Conservation (phyloP, 179 eudicot species). For the Beta corolliflora region DNA sequence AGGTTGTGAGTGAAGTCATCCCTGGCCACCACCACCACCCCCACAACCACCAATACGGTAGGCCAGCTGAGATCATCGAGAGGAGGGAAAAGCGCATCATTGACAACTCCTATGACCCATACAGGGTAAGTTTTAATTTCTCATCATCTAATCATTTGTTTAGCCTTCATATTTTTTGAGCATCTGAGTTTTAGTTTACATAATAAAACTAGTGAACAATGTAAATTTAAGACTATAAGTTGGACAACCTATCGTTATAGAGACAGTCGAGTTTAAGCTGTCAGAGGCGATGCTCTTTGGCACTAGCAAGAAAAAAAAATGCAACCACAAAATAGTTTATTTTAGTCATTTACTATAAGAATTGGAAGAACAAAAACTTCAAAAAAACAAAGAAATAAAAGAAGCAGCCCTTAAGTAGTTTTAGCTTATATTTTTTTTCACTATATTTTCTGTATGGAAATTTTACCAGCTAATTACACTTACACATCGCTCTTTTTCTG, state of each 20-base stretch:
- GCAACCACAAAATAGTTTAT: background rate
- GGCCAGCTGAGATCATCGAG: conserved; percentile 16
- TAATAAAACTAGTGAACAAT: no score
- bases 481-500: background rate
- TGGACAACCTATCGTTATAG: no score
- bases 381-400: no score
- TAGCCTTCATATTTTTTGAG: background rate
- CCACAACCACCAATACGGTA: conserved; percentile 18
- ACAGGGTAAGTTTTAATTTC: conserved; percentile 17
- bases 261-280: background rate
- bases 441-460: background rate
- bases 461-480: background rate
- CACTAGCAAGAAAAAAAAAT: background rate
- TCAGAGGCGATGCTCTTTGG: background rate
- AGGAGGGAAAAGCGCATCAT: conserved; percentile 24
- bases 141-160: no score
- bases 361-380: no score
- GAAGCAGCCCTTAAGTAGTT: background rate
- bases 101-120: conserved; percentile 27
- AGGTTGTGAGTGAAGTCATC: conserved; percentile 7
- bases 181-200: no score
- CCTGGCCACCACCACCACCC: conserved; percentile 12
- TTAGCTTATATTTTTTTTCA: background rate
- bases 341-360: background rate
- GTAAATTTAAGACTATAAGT: no score